These are phyloP conservation scores for Chlamydomonas schloesseri DNA, from an alignment of 139 green algal genomes.

Conservation along the genomic window DNA sequence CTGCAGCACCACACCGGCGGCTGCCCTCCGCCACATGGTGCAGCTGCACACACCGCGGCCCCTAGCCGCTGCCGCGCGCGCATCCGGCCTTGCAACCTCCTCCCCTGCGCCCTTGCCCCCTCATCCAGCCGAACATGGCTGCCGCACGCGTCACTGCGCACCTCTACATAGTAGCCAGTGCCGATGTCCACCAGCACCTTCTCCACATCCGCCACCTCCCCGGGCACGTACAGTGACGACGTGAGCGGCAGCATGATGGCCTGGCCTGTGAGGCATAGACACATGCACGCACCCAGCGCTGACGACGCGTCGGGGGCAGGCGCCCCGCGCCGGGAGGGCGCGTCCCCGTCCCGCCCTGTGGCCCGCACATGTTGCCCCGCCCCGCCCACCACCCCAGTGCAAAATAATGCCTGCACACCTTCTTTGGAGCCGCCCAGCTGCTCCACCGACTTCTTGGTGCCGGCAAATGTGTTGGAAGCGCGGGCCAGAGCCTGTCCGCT, in stretches of 20 bases:
- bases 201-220: conserved; percentile 74
- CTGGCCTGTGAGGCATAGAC: conserved; percentile 73
- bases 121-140: too few relatives aligned
- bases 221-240: conserved; percentile 88
- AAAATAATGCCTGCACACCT: conserved; percentile 38
- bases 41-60: too few relatives aligned
- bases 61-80: too few relatives aligned
- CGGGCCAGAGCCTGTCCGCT: conserved; percentile 29
- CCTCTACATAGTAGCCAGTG: conserved; percentile 93
- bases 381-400: background rate
- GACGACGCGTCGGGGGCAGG: too few relatives aligned
- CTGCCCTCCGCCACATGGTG: too few relatives aligned
- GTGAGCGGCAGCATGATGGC: conserved; percentile 91
- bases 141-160: conserved; percentile 46
- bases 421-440: conserved; percentile 52
- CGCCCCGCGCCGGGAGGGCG: too few relatives aligned
- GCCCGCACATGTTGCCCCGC: too few relatives aligned
- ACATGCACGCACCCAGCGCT: too few relatives aligned
- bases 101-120: too few relatives aligned
- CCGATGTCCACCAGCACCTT: conserved; percentile 93
- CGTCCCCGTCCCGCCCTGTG: too few relatives aligned
- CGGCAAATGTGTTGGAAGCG: conserved; percentile 28
- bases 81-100: too few relatives aligned
- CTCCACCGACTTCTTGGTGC: conserved; percentile 42
- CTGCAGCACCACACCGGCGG: too few relatives aligned